Conservation (phyloP, 2,329 filamentous ascomycete genomes). For the Pseudofabraea citricarpa region DNA sequence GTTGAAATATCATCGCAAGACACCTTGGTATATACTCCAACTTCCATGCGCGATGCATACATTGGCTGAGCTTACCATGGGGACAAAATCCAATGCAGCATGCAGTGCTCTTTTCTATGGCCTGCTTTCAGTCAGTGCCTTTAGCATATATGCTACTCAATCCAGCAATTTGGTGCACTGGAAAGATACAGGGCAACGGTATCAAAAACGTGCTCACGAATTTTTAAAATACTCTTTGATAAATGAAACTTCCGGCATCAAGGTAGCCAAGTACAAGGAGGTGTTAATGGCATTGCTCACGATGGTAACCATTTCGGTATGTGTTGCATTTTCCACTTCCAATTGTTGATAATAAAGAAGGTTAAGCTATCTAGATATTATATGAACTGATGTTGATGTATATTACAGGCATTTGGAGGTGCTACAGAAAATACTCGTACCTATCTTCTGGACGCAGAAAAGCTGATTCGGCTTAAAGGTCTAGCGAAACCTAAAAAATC, state of each 20-base stretch:
- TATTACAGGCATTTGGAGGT: not conserved
- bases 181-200: slow-evolving; percentile 19
- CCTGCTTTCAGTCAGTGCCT: slow-evolving; percentile 26
- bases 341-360: slow-evolving; percentile 15
- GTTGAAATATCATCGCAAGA: slow-evolving; percentile 18
- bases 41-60: slow-evolving; percentile 26
- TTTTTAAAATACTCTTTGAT: slow-evolving; percentile 20
- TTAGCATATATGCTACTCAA: too few species aligned
- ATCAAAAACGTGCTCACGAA: slow-evolving; percentile 26
- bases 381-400: not conserved
- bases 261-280: slow-evolving; percentile 33
- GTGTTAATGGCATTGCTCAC: slow-evolving; percentile 30
- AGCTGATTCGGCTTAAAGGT: slow-evolving; percentile 30
- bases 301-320: slow-evolving; percentile 28
- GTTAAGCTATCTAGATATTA: not conserved
- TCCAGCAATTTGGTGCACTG: too few species aligned
- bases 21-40: slow-evolving; percentile 29
- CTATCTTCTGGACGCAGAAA: slow-evolving; percentile 33
- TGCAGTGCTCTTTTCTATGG: slow-evolving; percentile 27
- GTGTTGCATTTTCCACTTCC: slow-evolving; percentile 12
- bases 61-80: slow-evolving; percentile 27
- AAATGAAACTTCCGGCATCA: not conserved
- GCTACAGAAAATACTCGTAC: slow-evolving; percentile 23
- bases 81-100: slow-evolving; percentile 24
- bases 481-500: slow-evolving; percentile 31